Evolutionary conservation across 257 asterid genomes (phyloP), one percentile per base, ranked within the genome.

Genomic region (Solanum paucissectum): DNA sequence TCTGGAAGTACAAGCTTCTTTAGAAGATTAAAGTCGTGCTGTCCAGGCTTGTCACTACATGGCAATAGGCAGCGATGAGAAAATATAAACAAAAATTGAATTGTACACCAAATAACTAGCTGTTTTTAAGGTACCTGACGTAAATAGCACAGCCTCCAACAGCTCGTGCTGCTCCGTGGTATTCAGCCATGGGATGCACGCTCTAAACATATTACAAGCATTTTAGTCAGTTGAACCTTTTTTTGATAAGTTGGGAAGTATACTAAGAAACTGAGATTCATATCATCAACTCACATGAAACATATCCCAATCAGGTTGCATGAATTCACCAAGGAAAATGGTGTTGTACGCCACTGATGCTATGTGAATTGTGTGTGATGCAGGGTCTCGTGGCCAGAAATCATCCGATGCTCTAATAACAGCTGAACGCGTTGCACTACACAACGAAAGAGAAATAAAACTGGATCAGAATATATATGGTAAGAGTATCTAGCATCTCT

Each of bases 281-380:
- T 34, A 40, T 36, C 49, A 62, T 87, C 44, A 32, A 89, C 96
- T 95, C 91, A 96, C 99, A 74, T 96, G 99, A 87, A 96, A 95
- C 99, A 96, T 96, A 83, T 96, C 99, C 99, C 99, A 95, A 92
- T 96, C 98, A 10, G 99, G 98, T 92, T 96, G 99, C 99, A 96
- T 95, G 87, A 96, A 95, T 90, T 96, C 98, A 66, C 99, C 99
- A 0, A 95, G 92, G 87, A 96, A 96, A 79, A 96, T 27, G 83
- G 98, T 96, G 89, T 96, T 95, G 79, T 94, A 96, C 42, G 99
- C 98, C 77, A 96, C 99, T 18, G 99, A 96, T 87, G 98, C 99
- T 88, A 96, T 93, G 93, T 96, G 98, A 75, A 95, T 95, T 42
- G 99, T 95, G 94, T 96, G 98, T 9, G 99, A 95, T 74, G 99